These are phyloP conservation scores for Stagonosporopsis cucurbitacearum DNA, from an alignment of 2,329 filamentous ascomycete genomes.

Conservation along the genomic window DNA sequence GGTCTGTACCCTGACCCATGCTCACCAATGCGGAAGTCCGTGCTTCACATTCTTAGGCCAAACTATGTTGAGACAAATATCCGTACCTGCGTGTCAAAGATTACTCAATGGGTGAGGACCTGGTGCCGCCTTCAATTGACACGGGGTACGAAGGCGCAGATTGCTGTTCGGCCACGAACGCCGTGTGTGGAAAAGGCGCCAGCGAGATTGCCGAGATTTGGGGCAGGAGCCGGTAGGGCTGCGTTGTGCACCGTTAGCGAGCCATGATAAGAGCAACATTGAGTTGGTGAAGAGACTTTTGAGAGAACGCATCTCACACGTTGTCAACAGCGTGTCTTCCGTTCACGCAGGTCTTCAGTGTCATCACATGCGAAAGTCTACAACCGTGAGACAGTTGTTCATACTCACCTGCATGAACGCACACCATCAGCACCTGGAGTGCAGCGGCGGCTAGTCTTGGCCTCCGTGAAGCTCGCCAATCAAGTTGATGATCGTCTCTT, in stretches of 20 bases:
- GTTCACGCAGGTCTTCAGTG: not conserved
- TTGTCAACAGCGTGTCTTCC: not conserved
- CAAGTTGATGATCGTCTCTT: not conserved
- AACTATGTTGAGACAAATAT: slow-evolving; percentile 15
- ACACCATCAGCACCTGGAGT: slow-evolving; percentile 13
- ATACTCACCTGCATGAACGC: slow-evolving; percentile 9
- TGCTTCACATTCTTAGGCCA: slow-evolving; percentile 8
- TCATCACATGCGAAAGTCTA: slow-evolving; percentile 7
- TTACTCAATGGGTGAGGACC: slow-evolving; percentile 4
- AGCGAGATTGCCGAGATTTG: slow-evolving; percentile 7
- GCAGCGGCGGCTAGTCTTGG: slow-evolving; percentile 7
- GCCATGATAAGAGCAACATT: not conserved
- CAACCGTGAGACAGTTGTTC: not conserved
- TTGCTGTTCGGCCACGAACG: slow-evolving; percentile 6
- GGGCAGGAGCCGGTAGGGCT: slow-evolving; percentile 18
- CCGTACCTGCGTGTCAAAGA: slow-evolving; percentile 13
- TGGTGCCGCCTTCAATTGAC: not conserved
- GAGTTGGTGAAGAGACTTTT: not conserved
- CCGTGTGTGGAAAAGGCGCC: not conserved
- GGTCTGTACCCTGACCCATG: slow-evolving; percentile 11
- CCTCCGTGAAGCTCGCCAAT: slow-evolving; percentile 9
- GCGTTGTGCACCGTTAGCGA: not conserved
- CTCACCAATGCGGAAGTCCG: slow-evolving; percentile 14
- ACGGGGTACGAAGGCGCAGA: slow-evolving; percentile 5
- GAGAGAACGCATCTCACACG: not conserved